Evolutionary conservation across 768 basidiomycete species (phyloP).

Genomic region (Termitomyces sp.): DNA sequence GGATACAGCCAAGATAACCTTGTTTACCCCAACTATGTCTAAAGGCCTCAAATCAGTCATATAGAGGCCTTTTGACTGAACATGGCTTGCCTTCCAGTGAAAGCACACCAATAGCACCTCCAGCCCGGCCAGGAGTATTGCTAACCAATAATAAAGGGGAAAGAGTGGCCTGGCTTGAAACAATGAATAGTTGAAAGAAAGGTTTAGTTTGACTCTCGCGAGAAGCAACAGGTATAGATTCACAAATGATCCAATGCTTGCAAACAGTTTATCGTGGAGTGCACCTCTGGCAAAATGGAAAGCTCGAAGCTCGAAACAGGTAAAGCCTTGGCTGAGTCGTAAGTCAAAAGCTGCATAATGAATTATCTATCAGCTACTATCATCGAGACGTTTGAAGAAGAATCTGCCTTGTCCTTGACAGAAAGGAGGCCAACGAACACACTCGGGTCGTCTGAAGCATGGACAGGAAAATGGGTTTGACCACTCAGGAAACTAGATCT

Average conservation of each 20-base stretch:
- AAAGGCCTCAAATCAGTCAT: background rate
- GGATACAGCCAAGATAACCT: background rate
- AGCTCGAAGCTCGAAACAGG: slow-evolving; percentile 73
- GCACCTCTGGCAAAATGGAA: slow-evolving; percentile 83
- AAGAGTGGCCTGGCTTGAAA: slow-evolving; percentile 75
- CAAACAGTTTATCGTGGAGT: slow-evolving; percentile 85
- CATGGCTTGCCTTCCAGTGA: slow-evolving; percentile 38
- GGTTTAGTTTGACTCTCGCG: background rate
- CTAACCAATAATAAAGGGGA: slow-evolving; percentile 49
- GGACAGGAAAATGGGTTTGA: background rate
- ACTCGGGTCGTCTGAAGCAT: background rate
- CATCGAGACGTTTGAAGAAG: background rate
- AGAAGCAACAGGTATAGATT: slow-evolving; percentile 11
- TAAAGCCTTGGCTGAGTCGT: slow-evolving; percentile 74
- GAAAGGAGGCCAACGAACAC: background rate
- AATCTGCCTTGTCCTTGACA: background rate
- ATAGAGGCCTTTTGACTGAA: background rate
- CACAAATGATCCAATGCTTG: slow-evolving; percentile 93
- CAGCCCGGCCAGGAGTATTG: slow-evolving; percentile 71
- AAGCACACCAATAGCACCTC: slow-evolving; percentile 87
- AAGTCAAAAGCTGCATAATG: slow-evolving; percentile 61
- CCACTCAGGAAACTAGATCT: background rate
- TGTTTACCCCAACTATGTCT: background rate
- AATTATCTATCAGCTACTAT: background rate
- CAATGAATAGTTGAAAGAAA: background rate